These are phyloP conservation scores for barrel medic (Medicago truncatula) DNA, from an alignment of 306 rosid genomes.

Conservation along the genomic window MtrunA17r5.0-ANR NC_053042.1:41107001-41107500, in stretches of 20 bases:
- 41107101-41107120: background rate
- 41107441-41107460: constrained; percentile 95
- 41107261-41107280: constrained; percentile 46
- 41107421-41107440: constrained; percentile 90
- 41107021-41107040: background rate
- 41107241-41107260: constrained; percentile 22
- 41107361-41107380: constrained; percentile 79
- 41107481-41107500: background rate
- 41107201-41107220: constrained; percentile 1
- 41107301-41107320: constrained; percentile 88
- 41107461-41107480: constrained; percentile 40
- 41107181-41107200: background rate
- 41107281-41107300: constrained; percentile 93
- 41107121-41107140: background rate
- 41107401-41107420: constrained; percentile 89
- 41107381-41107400: constrained; percentile 90
- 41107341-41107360: constrained; percentile 97
- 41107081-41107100: background rate
- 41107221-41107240: constrained; percentile 13
- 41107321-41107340: constrained; percentile 86
- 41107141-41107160: background rate
- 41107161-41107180: background rate
- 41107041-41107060: background rate
- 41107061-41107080: background rate
- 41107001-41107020: background rate